These are phyloP conservation scores for Pyrenula massariospora DNA, from an alignment of 495 filamentous ascomycete genomes.

Conservation along the genomic window DNA sequence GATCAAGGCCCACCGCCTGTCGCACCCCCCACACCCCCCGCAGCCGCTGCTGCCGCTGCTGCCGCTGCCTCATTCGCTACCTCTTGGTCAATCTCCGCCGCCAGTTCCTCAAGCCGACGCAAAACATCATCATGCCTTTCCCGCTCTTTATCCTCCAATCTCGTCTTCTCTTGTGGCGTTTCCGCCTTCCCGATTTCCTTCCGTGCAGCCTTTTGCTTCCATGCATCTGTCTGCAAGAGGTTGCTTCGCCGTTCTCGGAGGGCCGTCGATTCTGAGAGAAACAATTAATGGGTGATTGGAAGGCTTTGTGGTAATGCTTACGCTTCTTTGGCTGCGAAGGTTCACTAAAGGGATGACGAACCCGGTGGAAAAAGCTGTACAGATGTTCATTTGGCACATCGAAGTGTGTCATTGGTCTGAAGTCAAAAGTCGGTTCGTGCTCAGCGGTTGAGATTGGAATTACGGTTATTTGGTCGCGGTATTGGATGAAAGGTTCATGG, in stretches of 20 bases:
- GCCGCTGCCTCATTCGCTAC: background rate
- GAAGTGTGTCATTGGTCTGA: background rate
- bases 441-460: background rate
- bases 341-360: background rate
- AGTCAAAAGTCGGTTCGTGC: background rate
- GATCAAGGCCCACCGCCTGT: background rate
- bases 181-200: background rate
- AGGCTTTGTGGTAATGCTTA: background rate
- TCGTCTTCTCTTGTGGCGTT: background rate
- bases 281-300: background rate
- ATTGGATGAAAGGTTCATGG: background rate
- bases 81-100: background rate
- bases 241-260: background rate
- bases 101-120: background rate
- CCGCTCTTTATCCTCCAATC: background rate
- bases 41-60: no score
- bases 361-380: background rate
- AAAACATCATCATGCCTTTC: background rate
- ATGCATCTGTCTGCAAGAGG: background rate
- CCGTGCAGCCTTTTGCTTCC: background rate
- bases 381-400: background rate
- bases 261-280: background rate
- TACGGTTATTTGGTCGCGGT: background rate
- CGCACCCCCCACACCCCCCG: no score
- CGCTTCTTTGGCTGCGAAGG: background rate